phyloP scores from a whole-genome alignment of 805 yeast genomes.

The Ogataea nakhonphanomensis region DNA sequence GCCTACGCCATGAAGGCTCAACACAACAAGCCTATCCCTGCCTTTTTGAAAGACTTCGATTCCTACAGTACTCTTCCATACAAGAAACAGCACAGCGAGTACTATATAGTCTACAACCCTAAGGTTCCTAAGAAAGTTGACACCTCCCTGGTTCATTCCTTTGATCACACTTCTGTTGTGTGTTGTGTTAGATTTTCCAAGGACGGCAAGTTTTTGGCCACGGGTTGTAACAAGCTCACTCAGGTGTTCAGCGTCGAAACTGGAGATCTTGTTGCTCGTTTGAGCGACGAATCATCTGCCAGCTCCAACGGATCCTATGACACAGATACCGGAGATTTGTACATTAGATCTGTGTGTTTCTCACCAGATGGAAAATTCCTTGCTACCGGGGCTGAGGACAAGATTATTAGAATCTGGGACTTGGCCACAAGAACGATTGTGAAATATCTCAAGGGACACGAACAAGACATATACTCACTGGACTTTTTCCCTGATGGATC shows the following conservation, averaged over 20 bases:
- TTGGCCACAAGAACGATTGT: constrained; percentile 79
- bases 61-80: constrained; percentile 69
- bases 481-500: constrained; percentile 95
- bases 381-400: constrained; percentile 93
- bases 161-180: constrained; percentile 91
- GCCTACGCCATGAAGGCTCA: constrained; percentile 40
- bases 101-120: constrained; percentile 87
- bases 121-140: constrained; percentile 73
- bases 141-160: constrained; percentile 82
- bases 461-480: constrained; percentile 93
- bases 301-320: constrained; percentile 45
- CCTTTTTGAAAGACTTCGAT: constrained; percentile 77
- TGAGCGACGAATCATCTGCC: constrained; percentile 71
- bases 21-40: constrained; percentile 75
- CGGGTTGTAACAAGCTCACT: constrained; percentile 95
- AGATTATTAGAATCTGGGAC: constrained; percentile 94
- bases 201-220: constrained; percentile 90
- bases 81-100: constrained; percentile 81
- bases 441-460: constrained; percentile 87
- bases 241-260: constrained; percentile 91
- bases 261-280: constrained; percentile 82
- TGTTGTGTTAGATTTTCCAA: constrained; percentile 93
- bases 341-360: constrained; percentile 93
- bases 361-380: constrained; percentile 91
- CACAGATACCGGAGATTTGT: constrained; percentile 74